phyloP scores from a whole-genome alignment of 805 yeast species.

The Barnettozyma botsteinii region DNA sequence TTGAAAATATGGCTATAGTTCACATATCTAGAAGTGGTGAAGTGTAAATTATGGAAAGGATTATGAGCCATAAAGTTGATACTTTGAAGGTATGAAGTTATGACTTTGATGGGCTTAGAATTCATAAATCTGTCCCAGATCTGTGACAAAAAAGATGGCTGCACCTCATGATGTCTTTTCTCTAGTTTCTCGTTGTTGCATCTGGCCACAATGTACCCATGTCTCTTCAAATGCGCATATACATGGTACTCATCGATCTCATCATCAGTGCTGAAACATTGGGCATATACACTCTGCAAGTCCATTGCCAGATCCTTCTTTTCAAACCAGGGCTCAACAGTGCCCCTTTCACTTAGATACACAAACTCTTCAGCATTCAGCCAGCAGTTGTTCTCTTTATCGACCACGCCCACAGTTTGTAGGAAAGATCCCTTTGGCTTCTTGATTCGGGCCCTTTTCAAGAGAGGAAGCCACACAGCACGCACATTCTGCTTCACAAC shows the following conservation, averaged over 20 bases:
- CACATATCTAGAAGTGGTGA: constrained; percentile 20
- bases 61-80: constrained; percentile 9
- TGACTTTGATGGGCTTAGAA: background rate
- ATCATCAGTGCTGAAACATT: constrained; percentile 36
- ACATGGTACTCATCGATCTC: constrained; percentile 55
- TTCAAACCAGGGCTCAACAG: constrained; percentile 37
- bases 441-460: constrained; percentile 32
- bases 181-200: constrained; percentile 9
- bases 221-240: constrained; percentile 67
- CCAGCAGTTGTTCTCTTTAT: constrained; percentile 41
- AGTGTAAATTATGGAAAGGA: constrained; percentile 14
- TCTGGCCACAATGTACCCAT: constrained; percentile 63
- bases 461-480: constrained; percentile 40
- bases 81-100: background rate
- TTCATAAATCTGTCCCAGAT: constrained; percentile 1
- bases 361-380: constrained; percentile 63
- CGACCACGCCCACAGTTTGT: constrained; percentile 63
- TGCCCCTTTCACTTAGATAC: constrained; percentile 79
- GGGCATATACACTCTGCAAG: constrained; percentile 58
- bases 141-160: background rate
- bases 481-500: constrained; percentile 42
- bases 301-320: constrained; percentile 40
- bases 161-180: background rate
- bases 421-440: constrained; percentile 69
- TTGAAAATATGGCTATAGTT: constrained; percentile 26